Evolutionary conservation across 441 rosid species (phyloP).

Genomic region (Pelargonium cotyledonis): DNA sequence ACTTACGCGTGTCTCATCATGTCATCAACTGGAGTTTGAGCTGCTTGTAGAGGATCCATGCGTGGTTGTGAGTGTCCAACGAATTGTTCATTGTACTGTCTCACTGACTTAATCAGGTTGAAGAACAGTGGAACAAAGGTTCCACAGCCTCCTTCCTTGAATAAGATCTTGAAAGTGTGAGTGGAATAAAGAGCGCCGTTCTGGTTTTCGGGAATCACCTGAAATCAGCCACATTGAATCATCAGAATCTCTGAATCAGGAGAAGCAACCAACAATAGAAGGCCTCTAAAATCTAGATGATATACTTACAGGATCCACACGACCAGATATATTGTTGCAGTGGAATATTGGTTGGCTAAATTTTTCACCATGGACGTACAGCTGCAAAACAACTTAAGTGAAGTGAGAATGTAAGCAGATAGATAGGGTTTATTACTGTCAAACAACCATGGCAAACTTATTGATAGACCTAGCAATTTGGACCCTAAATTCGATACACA

Average conservation of each 20-base stretch:
- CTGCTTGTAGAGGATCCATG: constrained; percentile 76
- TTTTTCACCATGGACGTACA: constrained; percentile 68
- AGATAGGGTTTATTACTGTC: too few species aligned
- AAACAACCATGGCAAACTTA: too few species aligned
- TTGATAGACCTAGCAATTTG: too few species aligned
- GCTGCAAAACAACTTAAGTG: constrained; percentile 41
- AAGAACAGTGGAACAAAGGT: constrained; percentile 87
- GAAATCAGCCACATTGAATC: constrained; percentile 11
- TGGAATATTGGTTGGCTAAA: constrained; percentile 85
- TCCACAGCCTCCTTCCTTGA: constrained; percentile 96
- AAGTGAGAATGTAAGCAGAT: not conserved
- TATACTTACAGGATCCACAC: constrained; percentile 82
- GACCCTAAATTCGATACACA: too few species aligned
- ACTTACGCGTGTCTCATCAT: constrained; percentile 99
- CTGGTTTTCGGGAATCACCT: constrained; percentile 89
- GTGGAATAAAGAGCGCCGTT: constrained; percentile 74
- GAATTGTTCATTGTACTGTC: constrained; percentile 54
- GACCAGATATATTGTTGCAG: constrained; percentile 88
- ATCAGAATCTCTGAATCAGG: constrained; percentile 6
- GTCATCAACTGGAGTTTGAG: constrained; percentile 85
- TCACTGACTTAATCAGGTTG: constrained; percentile 71
- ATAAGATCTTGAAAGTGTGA: constrained; percentile 74
- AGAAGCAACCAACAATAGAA: not conserved
- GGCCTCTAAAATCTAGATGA: not conserved
- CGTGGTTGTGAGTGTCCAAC: constrained; percentile 36